These are phyloP conservation scores for Fonticula alba DNA, from an alignment of 78 protist species.

Conservation along the genomic window DNA sequence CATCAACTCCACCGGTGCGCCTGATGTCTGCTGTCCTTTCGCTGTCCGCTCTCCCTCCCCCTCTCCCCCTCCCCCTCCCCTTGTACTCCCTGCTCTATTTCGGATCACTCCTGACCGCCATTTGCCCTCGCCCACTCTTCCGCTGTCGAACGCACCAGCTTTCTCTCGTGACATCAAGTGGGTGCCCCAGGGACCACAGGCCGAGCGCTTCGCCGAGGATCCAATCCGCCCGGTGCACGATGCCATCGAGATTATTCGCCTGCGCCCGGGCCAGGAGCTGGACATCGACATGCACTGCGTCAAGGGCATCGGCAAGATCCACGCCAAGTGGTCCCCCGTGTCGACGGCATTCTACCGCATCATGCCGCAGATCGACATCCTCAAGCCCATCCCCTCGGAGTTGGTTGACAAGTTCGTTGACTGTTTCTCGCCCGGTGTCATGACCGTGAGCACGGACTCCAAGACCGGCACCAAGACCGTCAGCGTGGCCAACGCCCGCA, in stretches of 20 bases:
- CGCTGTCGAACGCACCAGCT: neutral
- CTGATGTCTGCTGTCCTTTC: no score
- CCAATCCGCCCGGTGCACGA: constrained; percentile 49
- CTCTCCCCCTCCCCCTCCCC: no score
- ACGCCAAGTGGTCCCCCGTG: constrained; percentile 91
- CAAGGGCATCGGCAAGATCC: constrained; percentile 61
- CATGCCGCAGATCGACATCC: constrained; percentile 49
- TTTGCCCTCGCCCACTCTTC: neutral
- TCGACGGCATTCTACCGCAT: constrained; percentile 79
- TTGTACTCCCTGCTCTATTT: no score
- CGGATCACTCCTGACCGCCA: no score
- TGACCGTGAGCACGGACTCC: constrained; percentile 19
- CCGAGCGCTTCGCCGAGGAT: constrained; percentile 15
- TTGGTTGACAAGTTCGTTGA: constrained; percentile 30
- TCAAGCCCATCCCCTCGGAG: constrained; percentile 24
- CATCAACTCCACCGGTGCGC: constrained; percentile 1
- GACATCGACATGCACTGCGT: constrained; percentile 1
- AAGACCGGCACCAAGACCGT: neutral
- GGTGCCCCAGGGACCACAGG: constrained; percentile 66
- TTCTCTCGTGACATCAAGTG: constrained; percentile 38
- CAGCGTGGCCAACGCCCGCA: constrained; percentile 20
- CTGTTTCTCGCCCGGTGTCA: constrained; percentile 57
- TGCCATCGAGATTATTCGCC: constrained; percentile 65
- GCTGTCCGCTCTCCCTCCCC: neutral
- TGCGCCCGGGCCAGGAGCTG: constrained; percentile 61